phyloP scores from a whole-genome alignment of 2,329 filamentous ascomycete genomes.

The Penicillium carneum region DNA sequence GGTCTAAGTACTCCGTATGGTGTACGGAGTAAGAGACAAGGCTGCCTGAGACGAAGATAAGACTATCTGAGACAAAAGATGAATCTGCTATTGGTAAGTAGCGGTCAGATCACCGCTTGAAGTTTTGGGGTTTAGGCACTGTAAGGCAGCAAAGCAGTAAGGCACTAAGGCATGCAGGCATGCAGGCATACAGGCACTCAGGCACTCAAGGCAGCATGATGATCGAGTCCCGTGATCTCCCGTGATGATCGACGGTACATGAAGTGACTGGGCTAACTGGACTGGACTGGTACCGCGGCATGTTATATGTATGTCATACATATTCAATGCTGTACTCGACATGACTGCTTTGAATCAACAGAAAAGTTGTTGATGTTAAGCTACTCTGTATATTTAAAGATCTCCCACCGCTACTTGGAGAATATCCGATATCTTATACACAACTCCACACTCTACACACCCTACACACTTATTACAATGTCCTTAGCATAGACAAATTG shows the following conservation, averaged over 20 bases:
- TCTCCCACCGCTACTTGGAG: constrained; percentile 9
- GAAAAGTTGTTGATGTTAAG: background rate
- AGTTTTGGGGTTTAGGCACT: background rate
- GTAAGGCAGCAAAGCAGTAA: background rate
- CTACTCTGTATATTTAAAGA: background rate
- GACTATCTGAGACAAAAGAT: too few species aligned
- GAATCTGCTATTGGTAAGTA: background rate
- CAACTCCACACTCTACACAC: background rate
- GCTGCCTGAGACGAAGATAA: too few species aligned
- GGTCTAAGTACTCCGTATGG: too few species aligned
- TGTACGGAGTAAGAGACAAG: too few species aligned
- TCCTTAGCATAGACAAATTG: background rate
- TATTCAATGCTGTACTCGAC: background rate
- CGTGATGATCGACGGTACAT: constrained; percentile 18
- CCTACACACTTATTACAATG: background rate
- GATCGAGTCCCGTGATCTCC: background rate
- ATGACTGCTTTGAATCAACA: background rate
- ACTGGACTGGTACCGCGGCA: constrained; percentile 5
- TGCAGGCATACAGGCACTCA: too few species aligned
- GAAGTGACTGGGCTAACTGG: background rate
- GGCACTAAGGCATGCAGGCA: too few species aligned
- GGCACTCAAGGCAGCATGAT: too few species aligned
- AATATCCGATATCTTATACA: background rate
- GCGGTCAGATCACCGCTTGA: constrained; percentile 5
- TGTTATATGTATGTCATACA: constrained; percentile 19